phyloP scores from a whole-genome alignment of 148 eudicot genomes.

The Cornus kousa region DNA sequence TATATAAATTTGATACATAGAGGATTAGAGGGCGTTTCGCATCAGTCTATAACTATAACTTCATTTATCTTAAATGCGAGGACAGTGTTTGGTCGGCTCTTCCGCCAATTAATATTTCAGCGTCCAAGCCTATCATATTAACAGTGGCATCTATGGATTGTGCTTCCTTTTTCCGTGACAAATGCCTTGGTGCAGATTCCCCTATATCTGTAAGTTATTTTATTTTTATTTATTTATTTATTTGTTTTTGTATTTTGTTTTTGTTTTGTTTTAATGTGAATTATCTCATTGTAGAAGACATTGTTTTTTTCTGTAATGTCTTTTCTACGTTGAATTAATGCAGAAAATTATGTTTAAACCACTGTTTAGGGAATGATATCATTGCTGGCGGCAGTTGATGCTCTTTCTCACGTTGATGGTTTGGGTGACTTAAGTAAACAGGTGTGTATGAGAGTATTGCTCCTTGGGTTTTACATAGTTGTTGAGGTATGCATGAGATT shows the following conservation, averaged over 20 bases:
- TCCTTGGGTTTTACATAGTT: neutral
- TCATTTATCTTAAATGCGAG: conserved; percentile 40
- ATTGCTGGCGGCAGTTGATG: conserved; percentile 88
- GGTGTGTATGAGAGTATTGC: conserved; percentile 33
- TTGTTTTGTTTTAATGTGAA: neutral
- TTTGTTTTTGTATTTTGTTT: too few species aligned
- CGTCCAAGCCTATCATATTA: conserved; percentile 63
- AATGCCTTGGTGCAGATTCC: conserved; percentile 91
- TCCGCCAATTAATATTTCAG: conserved; percentile 57
- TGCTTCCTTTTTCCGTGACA: conserved; percentile 96
- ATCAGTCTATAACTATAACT: conserved; percentile 19
- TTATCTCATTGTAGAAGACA: neutral
- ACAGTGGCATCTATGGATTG: conserved; percentile 88
- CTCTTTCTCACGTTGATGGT: conserved; percentile 65
- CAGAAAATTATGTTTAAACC: conserved; percentile 14
- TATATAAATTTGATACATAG: conserved; percentile 4
- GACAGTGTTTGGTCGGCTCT: conserved; percentile 99
- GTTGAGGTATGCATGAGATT: neutral
- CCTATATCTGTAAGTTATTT: conserved; percentile 69
- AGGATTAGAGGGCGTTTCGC: neutral
- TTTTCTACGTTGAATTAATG: conserved; percentile 14
- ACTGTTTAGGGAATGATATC: conserved; percentile 74
- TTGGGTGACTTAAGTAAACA: conserved; percentile 61
- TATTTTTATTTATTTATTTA: too few species aligned
- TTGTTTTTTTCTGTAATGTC: too few species aligned